Percentiles rank a stretch among this genome's conserved stretches.
Conservation (phyloP, 1,284 basidiomycete genomes). For the Sanghuangporus sanghuang region DNA sequence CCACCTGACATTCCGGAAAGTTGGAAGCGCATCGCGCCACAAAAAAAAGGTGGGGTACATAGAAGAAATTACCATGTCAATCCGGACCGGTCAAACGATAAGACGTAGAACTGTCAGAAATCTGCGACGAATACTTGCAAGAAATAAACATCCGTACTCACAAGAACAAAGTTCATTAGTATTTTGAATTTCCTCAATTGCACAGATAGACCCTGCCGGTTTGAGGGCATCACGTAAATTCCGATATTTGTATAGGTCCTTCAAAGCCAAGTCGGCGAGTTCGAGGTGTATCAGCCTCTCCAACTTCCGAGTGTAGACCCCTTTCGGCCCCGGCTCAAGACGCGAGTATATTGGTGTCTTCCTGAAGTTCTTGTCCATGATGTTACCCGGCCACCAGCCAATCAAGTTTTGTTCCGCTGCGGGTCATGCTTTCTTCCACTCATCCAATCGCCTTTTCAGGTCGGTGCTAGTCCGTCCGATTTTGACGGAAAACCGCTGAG, state of each 20-base stretch:
- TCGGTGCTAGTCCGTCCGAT: slow-evolving; percentile 45
- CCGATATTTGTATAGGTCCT: slow-evolving; percentile 39
- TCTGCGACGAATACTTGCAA: too few relatives aligned
- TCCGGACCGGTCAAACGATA: too few relatives aligned
- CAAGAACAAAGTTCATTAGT: too few relatives aligned
- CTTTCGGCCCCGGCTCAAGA: slow-evolving; percentile 42
- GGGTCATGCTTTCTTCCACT: slow-evolving; percentile 68
- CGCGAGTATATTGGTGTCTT: background rate
- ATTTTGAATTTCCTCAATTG: too few relatives aligned
- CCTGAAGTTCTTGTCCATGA: slow-evolving; percentile 28
- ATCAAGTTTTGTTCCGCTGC: slow-evolving; percentile 44
- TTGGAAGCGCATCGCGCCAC: too few relatives aligned
- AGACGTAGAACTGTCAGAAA: too few relatives aligned
- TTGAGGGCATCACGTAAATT: too few relatives aligned
- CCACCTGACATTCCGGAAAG: slow-evolving; percentile 37
- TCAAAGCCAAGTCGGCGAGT: slow-evolving; percentile 56
- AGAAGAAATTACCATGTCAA: too few relatives aligned
- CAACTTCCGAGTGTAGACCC: slow-evolving; percentile 38
- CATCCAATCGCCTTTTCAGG: slow-evolving; percentile 47
- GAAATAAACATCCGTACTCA: too few relatives aligned
- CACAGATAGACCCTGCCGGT: too few relatives aligned
- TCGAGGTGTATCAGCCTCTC: slow-evolving; percentile 75
- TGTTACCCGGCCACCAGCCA: slow-evolving; percentile 45
- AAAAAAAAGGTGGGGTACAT: too few relatives aligned
- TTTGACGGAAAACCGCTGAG: slow-evolving; percentile 33